Evolutionary conservation across 2,329 filamentous ascomycete genomes (phyloP).

Genomic region (Xylariaceae sp.): DNA sequence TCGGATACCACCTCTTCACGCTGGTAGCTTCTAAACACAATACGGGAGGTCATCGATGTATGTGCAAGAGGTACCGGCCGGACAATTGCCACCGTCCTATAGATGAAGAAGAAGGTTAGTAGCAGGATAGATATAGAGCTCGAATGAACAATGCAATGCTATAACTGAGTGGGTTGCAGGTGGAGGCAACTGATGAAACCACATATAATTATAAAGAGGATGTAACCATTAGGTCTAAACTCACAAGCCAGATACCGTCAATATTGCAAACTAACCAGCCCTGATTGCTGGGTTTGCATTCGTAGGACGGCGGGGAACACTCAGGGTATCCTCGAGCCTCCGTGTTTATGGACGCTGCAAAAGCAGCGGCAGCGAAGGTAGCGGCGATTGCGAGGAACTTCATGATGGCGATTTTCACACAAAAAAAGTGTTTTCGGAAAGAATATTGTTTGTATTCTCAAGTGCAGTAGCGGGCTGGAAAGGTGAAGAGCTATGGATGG

Average conservation of each 20-base stretch:
- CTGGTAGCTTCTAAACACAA: conserved; percentile 22
- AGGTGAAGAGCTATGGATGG: not conserved
- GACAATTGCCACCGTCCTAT: conserved; percentile 26
- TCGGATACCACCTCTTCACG: too few relatives aligned
- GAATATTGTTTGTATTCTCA: not conserved
- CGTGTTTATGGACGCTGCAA: conserved; percentile 14
- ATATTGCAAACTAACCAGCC: conserved; percentile 31
- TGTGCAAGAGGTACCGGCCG: conserved; percentile 22
- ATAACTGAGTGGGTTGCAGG: not conserved
- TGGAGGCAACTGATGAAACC: not conserved
- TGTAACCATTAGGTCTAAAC: too few relatives aligned
- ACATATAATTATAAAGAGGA: not conserved
- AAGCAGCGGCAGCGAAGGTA: conserved; percentile 16
- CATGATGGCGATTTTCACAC: conserved; percentile 23
- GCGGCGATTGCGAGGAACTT: conserved; percentile 23
- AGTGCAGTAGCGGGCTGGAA: not conserved
- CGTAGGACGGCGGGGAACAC: conserved; percentile 25
- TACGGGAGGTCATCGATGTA: conserved; percentile 29
- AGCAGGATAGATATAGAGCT: not conserved
- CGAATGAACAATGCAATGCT: not conserved
- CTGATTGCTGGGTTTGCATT: conserved; percentile 26
- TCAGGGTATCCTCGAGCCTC: not conserved
- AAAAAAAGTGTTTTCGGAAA: not conserved
- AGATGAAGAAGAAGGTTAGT: conserved; percentile 1
- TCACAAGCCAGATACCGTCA: conserved; percentile 25